A percentile compares a stretch with the other conserved stretches of the same genome.
Evolutionary conservation across 1,284 basidiomycete species (phyloP).

Genomic region (Termitomyces sp.): DNA sequence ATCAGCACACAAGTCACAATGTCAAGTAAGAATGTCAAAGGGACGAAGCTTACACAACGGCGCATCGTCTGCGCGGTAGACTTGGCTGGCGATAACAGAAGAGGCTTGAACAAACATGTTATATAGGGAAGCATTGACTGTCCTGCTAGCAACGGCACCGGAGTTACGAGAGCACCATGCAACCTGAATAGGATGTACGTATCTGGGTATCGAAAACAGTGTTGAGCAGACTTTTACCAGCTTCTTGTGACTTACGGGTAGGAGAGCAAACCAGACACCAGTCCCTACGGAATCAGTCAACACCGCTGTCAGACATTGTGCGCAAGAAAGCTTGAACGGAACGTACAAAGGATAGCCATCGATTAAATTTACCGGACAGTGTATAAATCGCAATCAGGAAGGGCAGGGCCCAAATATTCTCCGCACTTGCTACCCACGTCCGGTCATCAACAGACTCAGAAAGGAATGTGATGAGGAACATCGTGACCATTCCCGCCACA

Average conservation of each 20-base stretch:
- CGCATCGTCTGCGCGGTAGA: constrained; percentile 48
- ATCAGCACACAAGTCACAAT: neutral
- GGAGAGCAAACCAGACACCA: constrained; percentile 30
- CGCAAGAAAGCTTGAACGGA: neutral
- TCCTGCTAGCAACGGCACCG: constrained; percentile 49
- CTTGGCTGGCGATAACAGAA: constrained; percentile 37
- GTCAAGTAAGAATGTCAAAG: neutral
- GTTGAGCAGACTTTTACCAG: neutral
- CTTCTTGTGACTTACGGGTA: constrained; percentile 24
- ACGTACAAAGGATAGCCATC: constrained; percentile 44
- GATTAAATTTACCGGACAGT: constrained; percentile 39
- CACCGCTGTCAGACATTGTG: neutral
- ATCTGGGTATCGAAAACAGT: neutral
- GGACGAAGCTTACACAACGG: constrained; percentile 36
- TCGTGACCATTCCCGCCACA: constrained; percentile 37
- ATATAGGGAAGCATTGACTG: constrained; percentile 50
- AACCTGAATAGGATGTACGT: constrained; percentile 34
- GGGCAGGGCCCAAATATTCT: constrained; percentile 49
- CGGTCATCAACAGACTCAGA: constrained; percentile 45
- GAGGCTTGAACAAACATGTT: constrained; percentile 54
- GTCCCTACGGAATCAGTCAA: constrained; percentile 19
- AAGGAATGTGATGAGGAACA: constrained; percentile 37
- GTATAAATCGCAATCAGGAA: constrained; percentile 46
- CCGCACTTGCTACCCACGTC: constrained; percentile 40
- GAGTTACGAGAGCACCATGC: constrained; percentile 53